Evolutionary conservation across 2,329 filamentous ascomycete species (phyloP), one percentile per base, ranked within the genome.

Genomic region (Fusarium sp.): DNA sequence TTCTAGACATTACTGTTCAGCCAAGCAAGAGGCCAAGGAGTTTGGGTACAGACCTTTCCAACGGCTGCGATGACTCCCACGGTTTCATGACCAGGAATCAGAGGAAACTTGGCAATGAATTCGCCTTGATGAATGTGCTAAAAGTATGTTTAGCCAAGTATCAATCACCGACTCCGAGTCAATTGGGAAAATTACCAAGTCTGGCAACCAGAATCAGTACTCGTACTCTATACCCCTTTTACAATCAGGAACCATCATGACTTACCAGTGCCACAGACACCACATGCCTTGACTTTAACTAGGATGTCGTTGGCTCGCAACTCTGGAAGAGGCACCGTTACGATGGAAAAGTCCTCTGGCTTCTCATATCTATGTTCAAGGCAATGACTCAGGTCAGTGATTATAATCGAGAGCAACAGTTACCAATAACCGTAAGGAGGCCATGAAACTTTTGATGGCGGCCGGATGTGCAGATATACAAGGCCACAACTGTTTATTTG

Each of bases 51-150:
- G 52, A 72, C 72, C 60, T 80, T 80, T 43, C 84, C 85, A 35
- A 85, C 71, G 11, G 81, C 85, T 29, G 85, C 88, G 52, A 91
- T 81, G 32, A 86, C 82, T 66, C 88, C 88, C 36, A 88, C 85
- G 32, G 88, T 89, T 74, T 91, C 88, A 68, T 91, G 88, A 45
- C 88, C 87, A 57, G 87, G 87, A 68, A 89, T 87, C 55, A 89
- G 78, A 47, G 87, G 87, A 72, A 89, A 89, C 77, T 87, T 78
- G 64, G 78, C 79, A 39, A 81, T 80, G 67, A 91, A 91, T 76
- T 90, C 87, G 70, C 88, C 88, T 74, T 90, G 85, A 71, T 90
- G 87, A 69, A 87, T 88, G 70, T 88, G 85, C 73, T 73, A 50
- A 19, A 52, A 19, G 8, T 9, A 26, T 7, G 46, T 40, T 61